A percentile compares a stretch with the other conserved stretches of the same genome.
These are phyloP conservation scores for Sicyos edulis DNA, from an alignment of 306 rosid genomes.

Conservation along the genomic window DNA sequence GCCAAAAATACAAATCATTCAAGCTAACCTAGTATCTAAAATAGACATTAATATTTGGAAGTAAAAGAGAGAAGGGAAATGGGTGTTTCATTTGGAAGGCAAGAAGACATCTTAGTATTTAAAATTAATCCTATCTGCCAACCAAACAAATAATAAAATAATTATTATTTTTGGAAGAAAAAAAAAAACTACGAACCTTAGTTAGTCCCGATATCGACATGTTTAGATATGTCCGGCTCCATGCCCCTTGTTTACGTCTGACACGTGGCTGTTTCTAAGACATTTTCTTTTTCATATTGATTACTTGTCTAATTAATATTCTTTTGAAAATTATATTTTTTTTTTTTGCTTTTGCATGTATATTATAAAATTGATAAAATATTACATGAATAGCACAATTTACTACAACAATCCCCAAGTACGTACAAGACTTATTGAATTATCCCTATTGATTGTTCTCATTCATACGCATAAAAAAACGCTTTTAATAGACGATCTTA, in stretches of 20 bases:
- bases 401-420: too few relatives aligned
- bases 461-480: too few relatives aligned
- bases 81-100: background rate
- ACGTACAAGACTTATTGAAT: too few relatives aligned
- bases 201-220: conserved; percentile 12
- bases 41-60: background rate
- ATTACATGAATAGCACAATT: too few relatives aligned
- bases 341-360: too few relatives aligned
- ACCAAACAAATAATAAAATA: conserved; percentile 1
- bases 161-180: background rate
- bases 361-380: too few relatives aligned
- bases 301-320: too few relatives aligned
- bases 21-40: too few relatives aligned
- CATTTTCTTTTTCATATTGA: background rate
- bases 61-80: background rate
- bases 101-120: background rate
- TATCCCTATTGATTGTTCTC: too few relatives aligned
- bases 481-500: too few relatives aligned
- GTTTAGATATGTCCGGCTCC: background rate
- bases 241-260: background rate
- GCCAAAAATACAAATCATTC: too few relatives aligned
- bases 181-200: background rate
- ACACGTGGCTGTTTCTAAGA: conserved; percentile 22
- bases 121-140: background rate
- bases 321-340: too few relatives aligned